phyloP scores from a whole-genome alignment of 2,329 filamentous ascomycete genomes.

The Ophiocordyceps australis region DNA sequence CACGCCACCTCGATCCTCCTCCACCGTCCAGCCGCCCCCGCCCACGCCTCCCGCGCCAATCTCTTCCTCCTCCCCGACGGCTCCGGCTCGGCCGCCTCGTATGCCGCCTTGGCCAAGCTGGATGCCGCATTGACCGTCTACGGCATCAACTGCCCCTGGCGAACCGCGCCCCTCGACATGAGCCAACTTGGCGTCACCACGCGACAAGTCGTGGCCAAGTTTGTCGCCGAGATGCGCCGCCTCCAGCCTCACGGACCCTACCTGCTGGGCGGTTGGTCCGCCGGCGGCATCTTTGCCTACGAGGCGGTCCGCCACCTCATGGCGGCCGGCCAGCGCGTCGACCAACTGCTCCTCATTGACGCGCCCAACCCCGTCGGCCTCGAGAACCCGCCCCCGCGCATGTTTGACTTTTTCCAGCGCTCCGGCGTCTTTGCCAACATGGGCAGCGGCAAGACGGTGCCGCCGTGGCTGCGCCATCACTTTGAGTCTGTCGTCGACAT shows the following conservation, averaged over 20 bases:
- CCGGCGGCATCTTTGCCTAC: slow-evolving; percentile 55
- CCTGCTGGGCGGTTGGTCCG: slow-evolving; percentile 52
- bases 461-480: slow-evolving; percentile 57
- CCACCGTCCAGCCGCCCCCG: slow-evolving; percentile 4
- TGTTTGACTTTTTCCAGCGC: slow-evolving; percentile 55
- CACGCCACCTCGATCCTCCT: slow-evolving; percentile 1
- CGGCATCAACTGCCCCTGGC: slow-evolving; percentile 3
- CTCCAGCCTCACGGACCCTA: slow-evolving; percentile 3
- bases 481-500: slow-evolving; percentile 52
- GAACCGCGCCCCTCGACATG: slow-evolving; percentile 1
- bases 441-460: slow-evolving; percentile 36
- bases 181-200: not conserved
- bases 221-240: slow-evolving; percentile 2
- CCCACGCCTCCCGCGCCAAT: slow-evolving; percentile 1
- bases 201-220: slow-evolving; percentile 1
- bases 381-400: slow-evolving; percentile 40
- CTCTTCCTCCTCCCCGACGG: slow-evolving; percentile 12
- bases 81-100: slow-evolving; percentile 11
- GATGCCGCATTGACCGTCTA: not conserved
- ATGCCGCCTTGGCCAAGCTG: slow-evolving; percentile 4
- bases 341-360: slow-evolving; percentile 46
- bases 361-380: slow-evolving; percentile 48
- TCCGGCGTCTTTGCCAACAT: slow-evolving; percentile 52
- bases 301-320: slow-evolving; percentile 44
- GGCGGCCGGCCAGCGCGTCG: slow-evolving; percentile 35